Evolutionary conservation across 2,329 filamentous ascomycete genomes (phyloP).

Genomic region (Pseudohalonectria lignicola): DNA sequence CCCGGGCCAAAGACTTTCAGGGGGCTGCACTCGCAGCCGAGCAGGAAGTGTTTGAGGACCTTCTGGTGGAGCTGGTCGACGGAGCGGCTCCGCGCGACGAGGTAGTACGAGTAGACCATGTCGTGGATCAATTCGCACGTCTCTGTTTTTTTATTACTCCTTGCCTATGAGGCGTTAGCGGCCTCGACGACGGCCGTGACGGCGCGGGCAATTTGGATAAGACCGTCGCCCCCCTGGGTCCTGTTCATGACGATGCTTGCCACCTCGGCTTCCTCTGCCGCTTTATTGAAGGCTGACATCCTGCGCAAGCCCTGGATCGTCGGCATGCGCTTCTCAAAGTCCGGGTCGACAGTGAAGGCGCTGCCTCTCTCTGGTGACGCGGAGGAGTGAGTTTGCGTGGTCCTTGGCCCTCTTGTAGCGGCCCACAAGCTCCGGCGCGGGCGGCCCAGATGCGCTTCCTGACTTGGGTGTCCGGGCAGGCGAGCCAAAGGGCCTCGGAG

Average conservation of each 20-base stretch:
- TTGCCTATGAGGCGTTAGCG: too few species aligned
- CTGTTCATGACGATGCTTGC: too few species aligned
- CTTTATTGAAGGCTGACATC: too few species aligned
- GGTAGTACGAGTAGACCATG: constrained; percentile 49
- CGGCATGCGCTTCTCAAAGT: constrained; percentile 22
- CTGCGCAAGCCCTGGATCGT: not conserved
- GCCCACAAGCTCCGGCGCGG: constrained; percentile 30
- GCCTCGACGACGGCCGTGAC: too few species aligned
- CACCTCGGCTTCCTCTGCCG: too few species aligned
- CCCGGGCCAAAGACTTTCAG: constrained; percentile 38
- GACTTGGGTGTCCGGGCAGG: constrained; percentile 32
- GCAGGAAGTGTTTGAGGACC: constrained; percentile 42
- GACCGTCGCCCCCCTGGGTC: too few species aligned
- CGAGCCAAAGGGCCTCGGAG: constrained; percentile 20
- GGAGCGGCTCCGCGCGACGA: constrained; percentile 47
- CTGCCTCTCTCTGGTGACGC: constrained; percentile 33
- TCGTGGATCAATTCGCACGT: constrained; percentile 42
- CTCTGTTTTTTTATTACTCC: too few species aligned
- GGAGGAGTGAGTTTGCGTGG: constrained; percentile 37
- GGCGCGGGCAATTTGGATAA: too few species aligned
- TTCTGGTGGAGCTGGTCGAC: constrained; percentile 48
- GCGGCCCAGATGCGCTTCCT: constrained; percentile 23
- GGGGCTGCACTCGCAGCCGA: constrained; percentile 37
- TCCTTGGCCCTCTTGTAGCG: constrained; percentile 35
- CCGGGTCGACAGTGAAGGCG: constrained; percentile 38